These are phyloP conservation scores for Pseudopithomyces maydicus DNA, from an alignment of 2,329 filamentous ascomycete genomes.

Conservation along the genomic window DNA sequence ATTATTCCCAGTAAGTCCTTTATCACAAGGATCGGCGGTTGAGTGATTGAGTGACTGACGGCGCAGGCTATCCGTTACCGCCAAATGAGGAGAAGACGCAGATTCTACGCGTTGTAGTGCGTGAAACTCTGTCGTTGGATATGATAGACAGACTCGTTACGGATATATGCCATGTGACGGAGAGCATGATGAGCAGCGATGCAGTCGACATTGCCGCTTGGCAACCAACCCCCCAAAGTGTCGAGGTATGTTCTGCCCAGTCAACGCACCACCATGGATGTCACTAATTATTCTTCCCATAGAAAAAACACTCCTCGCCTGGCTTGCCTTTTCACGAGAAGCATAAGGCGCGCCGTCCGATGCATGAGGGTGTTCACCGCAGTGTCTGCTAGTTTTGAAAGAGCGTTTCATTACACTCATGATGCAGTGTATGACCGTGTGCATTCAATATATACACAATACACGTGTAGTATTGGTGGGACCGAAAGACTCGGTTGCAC, in stretches of 20 bases:
- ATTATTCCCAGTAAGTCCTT: slow-evolving; percentile 66
- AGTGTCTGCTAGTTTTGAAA: slow-evolving; percentile 49
- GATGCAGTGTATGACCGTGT: neutral
- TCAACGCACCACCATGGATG: neutral
- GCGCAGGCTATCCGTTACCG: slow-evolving; percentile 66
- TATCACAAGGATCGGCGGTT: neutral
- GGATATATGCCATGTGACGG: slow-evolving; percentile 65
- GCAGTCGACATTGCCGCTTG: slow-evolving; percentile 57
- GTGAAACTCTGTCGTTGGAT: slow-evolving; percentile 72
- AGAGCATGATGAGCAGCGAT: slow-evolving; percentile 62
- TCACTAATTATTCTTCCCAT: neutral
- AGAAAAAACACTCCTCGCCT: slow-evolving; percentile 46
- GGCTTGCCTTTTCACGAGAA: slow-evolving; percentile 47
- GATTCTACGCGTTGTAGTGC: slow-evolving; percentile 70
- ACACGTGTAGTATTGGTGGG: too few relatives aligned
- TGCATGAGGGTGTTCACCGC: slow-evolving; percentile 55
- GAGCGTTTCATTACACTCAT: neutral
- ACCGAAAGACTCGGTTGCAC: too few relatives aligned
- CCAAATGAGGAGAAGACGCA: slow-evolving; percentile 66
- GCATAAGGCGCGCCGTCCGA: slow-evolving; percentile 52
- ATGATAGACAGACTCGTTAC: slow-evolving; percentile 66
- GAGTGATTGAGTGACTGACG: slow-evolving; percentile 23
- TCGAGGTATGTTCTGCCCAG: slow-evolving; percentile 36
- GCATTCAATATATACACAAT: too few relatives aligned
- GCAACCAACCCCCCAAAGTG: slow-evolving; percentile 46